These are phyloP conservation scores for Populus davidiana DNA, from an alignment of 345 rosid genomes.

Conservation along the genomic window DNA sequence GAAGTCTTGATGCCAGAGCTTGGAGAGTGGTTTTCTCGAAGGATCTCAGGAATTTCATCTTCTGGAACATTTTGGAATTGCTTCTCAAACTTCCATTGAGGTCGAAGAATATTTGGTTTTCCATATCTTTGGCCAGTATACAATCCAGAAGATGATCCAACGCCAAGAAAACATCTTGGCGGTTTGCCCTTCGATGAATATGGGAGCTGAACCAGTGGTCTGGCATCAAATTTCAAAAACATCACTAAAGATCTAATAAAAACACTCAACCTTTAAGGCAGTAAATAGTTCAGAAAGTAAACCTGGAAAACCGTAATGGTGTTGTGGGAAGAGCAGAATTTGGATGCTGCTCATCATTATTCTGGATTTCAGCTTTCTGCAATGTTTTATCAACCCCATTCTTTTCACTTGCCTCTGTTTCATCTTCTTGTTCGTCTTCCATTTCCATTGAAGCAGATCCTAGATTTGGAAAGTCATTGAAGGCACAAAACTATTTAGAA, in stretches of 20 bases:
- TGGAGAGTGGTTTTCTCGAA: conserved; percentile 47
- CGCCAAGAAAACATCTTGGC: conserved; percentile 51
- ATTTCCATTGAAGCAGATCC: conserved; percentile 52
- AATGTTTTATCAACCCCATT: conserved; percentile 28
- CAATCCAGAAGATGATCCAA: conserved; percentile 45
- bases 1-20: conserved; percentile 50
- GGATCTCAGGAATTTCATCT: conserved; percentile 66
- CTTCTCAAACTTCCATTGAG: conserved; percentile 48
- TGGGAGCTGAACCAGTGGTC: conserved; percentile 64
- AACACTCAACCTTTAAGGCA: neutral
- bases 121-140: conserved; percentile 34
- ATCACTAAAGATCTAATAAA: conserved; percentile 8
- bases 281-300: neutral
- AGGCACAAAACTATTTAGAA: neutral
- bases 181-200: conserved; percentile 65
- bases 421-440: conserved; percentile 54
- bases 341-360: conserved; percentile 54
- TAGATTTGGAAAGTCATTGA: conserved; percentile 25
- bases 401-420: conserved; percentile 51
- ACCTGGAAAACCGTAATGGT: conserved; percentile 80
- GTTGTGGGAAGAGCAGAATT: conserved; percentile 59
- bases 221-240: conserved; percentile 27
- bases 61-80: conserved; percentile 43
- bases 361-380: conserved; percentile 41
- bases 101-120: conserved; percentile 39